Evolutionary conservation across 2,329 filamentous ascomycete species (phyloP).

Genomic region (Celoporthe dispersa): DNA sequence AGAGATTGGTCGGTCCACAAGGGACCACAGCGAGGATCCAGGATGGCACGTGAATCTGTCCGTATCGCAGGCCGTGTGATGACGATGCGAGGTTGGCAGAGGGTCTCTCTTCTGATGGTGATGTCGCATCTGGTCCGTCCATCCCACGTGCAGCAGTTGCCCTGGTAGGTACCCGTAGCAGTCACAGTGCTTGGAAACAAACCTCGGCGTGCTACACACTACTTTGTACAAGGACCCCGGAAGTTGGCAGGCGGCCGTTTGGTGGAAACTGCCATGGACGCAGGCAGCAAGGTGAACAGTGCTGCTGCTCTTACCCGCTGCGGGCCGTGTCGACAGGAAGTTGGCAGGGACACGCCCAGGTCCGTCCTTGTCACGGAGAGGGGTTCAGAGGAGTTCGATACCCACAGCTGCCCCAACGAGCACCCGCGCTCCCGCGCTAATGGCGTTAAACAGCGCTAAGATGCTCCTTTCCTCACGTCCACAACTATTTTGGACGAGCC

Average conservation of each 20-base stretch:
- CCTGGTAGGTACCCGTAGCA: too few species aligned
- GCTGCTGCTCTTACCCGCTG: not conserved
- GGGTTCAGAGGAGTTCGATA: not conserved
- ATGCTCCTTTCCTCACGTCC: not conserved
- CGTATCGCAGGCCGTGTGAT: not conserved
- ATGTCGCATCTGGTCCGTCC: not conserved
- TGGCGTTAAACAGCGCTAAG: slow-evolving; percentile 9
- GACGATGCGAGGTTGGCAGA: not conserved
- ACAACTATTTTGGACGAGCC: slow-evolving; percentile 11
- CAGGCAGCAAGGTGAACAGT: slow-evolving; percentile 1
- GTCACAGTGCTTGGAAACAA: too few species aligned
- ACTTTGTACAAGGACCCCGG: not conserved
- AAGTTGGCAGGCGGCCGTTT: not conserved
- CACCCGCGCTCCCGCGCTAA: not conserved
- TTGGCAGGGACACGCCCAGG: not conserved
- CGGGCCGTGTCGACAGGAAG: slow-evolving; percentile 3
- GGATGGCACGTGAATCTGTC: not conserved
- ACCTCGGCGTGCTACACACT: not conserved
- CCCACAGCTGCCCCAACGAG: not conserved
- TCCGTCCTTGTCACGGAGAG: not conserved
- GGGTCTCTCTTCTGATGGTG: not conserved
- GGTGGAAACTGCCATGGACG: not conserved
- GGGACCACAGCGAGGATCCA: not conserved
- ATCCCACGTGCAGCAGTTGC: not conserved
- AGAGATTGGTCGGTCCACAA: slow-evolving; percentile 5